Conservation (phyloP, 176 grass and related monocot species). For the Zea luxurians region DNA sequence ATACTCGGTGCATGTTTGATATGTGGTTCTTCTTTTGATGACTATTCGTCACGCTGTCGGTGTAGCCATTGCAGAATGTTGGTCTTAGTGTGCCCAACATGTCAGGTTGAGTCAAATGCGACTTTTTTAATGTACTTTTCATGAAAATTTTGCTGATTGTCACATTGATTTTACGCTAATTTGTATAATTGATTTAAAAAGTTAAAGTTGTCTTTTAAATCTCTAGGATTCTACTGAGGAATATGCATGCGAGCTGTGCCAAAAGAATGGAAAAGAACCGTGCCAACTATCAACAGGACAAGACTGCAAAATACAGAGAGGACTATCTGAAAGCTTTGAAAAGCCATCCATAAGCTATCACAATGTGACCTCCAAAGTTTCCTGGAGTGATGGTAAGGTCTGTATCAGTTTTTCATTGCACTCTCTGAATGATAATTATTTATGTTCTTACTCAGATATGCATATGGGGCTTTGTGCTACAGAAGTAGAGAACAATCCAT, state of each 20-base stretch:
- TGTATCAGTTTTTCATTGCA: slow-evolving; percentile 51
- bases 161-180: background rate
- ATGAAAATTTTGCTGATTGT: slow-evolving; percentile 23
- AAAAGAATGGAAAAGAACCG: slow-evolving; percentile 56
- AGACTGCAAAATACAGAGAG: slow-evolving; percentile 35
- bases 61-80: slow-evolving; percentile 86
- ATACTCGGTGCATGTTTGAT: slow-evolving; percentile 73
- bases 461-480: background rate
- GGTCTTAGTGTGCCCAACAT: slow-evolving; percentile 67
- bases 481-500: background rate
- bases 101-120: slow-evolving; percentile 47
- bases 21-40: slow-evolving; percentile 73
- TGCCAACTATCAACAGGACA: slow-evolving; percentile 28
- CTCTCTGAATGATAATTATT: background rate
- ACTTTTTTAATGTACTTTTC: background rate
- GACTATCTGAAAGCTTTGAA: slow-evolving; percentile 36
- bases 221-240: slow-evolving; percentile 45
- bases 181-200: background rate
- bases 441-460: slow-evolving; percentile 5
- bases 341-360: slow-evolving; percentile 33
- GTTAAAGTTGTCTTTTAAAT: slow-evolving; percentile 22
- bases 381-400: slow-evolving; percentile 83
- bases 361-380: slow-evolving; percentile 23
- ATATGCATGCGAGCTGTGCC: slow-evolving; percentile 79
- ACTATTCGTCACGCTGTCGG: slow-evolving; percentile 72